Evolutionary conservation across 1,284 basidiomycete genomes (phyloP).

Genomic region (Takashimella koratensis): DNA sequence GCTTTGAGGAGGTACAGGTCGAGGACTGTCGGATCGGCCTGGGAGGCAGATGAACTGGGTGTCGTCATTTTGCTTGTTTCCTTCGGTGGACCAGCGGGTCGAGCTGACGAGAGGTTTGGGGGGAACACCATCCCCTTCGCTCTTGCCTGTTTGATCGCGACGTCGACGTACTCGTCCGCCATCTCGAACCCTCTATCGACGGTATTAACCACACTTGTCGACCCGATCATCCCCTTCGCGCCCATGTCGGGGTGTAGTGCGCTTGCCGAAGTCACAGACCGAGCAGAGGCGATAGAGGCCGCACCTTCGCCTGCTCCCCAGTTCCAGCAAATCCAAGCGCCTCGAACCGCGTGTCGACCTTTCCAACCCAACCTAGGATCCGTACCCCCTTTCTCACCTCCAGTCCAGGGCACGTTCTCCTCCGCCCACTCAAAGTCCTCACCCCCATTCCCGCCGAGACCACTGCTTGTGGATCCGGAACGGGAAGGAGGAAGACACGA

Average conservation of each 20-base stretch:
- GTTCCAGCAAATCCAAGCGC: constrained; percentile 71
- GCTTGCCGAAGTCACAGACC: neutral
- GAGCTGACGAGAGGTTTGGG: constrained; percentile 18
- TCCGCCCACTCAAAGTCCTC: constrained; percentile 65
- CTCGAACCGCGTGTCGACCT: constrained; percentile 64
- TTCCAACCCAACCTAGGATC: constrained; percentile 64
- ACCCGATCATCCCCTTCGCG: constrained; percentile 30
- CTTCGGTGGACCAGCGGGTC: constrained; percentile 17
- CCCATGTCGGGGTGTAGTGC: constrained; percentile 29
- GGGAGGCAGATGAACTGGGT: neutral
- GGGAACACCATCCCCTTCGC: constrained; percentile 40
- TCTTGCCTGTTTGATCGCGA: constrained; percentile 32
- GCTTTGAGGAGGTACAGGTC: constrained; percentile 64
- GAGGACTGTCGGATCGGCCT: constrained; percentile 52
- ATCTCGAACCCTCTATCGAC: constrained; percentile 44
- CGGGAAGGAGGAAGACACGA: constrained; percentile 53
- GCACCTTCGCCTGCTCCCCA: constrained; percentile 59
- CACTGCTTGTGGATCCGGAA: too few relatives aligned
- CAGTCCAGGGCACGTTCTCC: constrained; percentile 69
- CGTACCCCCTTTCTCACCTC: constrained; percentile 66
- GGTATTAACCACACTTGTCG: neutral
- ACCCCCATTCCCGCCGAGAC: constrained; percentile 16
- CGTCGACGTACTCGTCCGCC: constrained; percentile 43
- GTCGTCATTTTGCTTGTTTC: neutral
- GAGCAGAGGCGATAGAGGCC: constrained; percentile 25